phyloP scores from a whole-genome alignment of 192 early-diverging fungal species.

The Mortierella alpina region DNA sequence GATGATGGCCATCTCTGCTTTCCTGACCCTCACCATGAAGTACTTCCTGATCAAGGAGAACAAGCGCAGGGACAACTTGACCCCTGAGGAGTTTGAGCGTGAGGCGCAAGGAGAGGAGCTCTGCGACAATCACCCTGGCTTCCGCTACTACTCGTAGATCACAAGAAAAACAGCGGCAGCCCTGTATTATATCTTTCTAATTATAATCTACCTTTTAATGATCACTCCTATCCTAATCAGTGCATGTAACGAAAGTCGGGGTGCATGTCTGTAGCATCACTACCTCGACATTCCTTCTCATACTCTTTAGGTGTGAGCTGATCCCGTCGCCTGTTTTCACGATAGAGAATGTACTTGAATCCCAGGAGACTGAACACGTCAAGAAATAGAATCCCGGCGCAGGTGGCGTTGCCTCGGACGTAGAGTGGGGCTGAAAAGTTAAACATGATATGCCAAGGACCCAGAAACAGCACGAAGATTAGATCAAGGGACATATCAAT shows the following conservation, averaged over 20 bases:
- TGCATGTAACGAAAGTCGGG: constrained; percentile 6
- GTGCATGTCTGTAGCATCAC: constrained; percentile 46
- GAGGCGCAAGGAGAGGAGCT: constrained; percentile 58
- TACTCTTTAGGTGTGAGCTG: constrained; percentile 60
- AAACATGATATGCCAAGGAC: background rate
- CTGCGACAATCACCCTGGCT: constrained; percentile 57
- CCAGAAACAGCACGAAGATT: no score
- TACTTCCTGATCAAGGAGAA: constrained; percentile 71
- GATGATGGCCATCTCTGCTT: constrained; percentile 61
- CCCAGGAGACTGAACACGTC: constrained; percentile 59
- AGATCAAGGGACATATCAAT: no score
- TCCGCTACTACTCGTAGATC: constrained; percentile 42
- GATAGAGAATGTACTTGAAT: constrained; percentile 62
- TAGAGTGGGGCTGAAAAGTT: constrained; percentile 11
- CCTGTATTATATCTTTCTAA: no score
- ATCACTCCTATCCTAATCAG: no score
- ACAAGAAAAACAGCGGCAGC: background rate
- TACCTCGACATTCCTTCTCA: constrained; percentile 49
- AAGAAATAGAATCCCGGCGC: constrained; percentile 58
- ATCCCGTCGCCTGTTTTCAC: constrained; percentile 68
- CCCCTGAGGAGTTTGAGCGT: constrained; percentile 55
- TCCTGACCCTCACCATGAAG: constrained; percentile 62
- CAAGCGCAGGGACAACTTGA: constrained; percentile 62
- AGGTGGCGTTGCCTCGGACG: constrained; percentile 56
- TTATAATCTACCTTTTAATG: no score